Percentiles rank a stretch among this genome's conserved stretches.
Conservation (phyloP, 2,329 filamentous ascomycete genomes). For the Arachnopeziza araneosa region DNA sequence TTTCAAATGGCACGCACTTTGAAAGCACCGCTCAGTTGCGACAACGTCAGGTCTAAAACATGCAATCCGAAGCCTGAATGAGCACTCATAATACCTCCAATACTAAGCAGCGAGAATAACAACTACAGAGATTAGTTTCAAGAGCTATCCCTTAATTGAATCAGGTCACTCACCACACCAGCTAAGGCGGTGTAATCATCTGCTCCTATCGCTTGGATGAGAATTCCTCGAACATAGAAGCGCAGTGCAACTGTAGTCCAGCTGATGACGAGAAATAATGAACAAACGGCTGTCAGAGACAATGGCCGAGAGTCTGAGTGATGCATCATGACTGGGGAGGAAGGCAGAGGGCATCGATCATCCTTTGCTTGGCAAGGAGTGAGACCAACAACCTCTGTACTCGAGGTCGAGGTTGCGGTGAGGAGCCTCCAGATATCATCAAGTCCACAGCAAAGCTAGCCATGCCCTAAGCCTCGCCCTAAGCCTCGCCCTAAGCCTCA, state of each 20-base stretch:
- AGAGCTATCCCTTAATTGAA: neutral
- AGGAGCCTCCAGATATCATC: neutral
- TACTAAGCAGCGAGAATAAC: neutral
- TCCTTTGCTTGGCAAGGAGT: neutral
- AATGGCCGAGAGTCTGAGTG: neutral
- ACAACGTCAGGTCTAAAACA: neutral
- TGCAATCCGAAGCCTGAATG: neutral
- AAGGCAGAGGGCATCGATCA: neutral
- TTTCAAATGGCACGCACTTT: neutral
- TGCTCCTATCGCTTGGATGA: constrained; percentile 38
- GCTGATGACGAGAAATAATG: constrained; percentile 32
- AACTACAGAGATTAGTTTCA: neutral
- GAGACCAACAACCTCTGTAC: neutral
- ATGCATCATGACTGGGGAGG: neutral
- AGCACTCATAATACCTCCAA: neutral
- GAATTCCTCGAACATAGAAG: constrained; percentile 38
- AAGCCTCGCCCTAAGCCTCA: neutral
- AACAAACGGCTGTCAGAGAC: constrained; percentile 6
- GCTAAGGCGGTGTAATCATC: constrained; percentile 45
- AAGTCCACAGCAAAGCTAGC: neutral
- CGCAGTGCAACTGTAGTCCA: constrained; percentile 38
- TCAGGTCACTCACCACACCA: constrained; percentile 36
- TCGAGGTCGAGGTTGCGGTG: neutral
- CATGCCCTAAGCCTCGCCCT: neutral
- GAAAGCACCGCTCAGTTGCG: neutral